Evolutionary conservation across 805 yeast genomes (phyloP), one percentile per base, ranked within the genome.

Genomic region (Nadsonia fulvescens): DNA sequence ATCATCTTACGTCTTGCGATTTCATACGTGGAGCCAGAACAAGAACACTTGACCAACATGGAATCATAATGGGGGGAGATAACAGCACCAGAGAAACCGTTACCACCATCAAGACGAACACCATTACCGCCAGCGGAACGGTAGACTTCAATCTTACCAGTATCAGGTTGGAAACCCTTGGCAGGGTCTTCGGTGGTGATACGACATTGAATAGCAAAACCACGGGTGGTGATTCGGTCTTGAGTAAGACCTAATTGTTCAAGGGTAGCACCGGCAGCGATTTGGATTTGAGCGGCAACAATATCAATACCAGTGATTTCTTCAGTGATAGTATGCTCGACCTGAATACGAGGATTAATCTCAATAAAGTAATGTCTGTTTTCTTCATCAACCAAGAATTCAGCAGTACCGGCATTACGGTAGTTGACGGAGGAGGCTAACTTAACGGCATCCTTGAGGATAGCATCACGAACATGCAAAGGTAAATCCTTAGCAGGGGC

Each of bases 81-180:
- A 38, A 89, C 71, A 12, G 95, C 77, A 37, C 98, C 98, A 8
- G 93, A 92, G 52, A 81, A 86, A 3, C 94, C 95, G 50, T 86
- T 86, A 57, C 96, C 96, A 59, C 98, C 98, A 46, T 86, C 98
- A 41, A 89, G 65, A 60, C 99, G 73, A 24, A 89, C 95, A 53
- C 99, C 99, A 48, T 89, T 89, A 63, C 99, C 99, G 56, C 98
- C 98, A 12, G 96, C 79, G 23, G 95, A 82, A 53, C 96, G 71
- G 62, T 86, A 86, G 23, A 86, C 98, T 54, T 86, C 98, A 43
- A 86, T 76, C 55, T 83, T 82, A 49, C 98, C 98, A 3, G 96
- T 89, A 50, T 86, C 98, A 9, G 98, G 98, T 56, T 79, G 95
- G 71, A 86, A 86, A 49, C 76, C 79, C 59, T 83, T 83, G 27